Conservation (phyloP, 2,329 filamentous ascomycete genomes). For the Fusarium drepaniforme region DNA sequence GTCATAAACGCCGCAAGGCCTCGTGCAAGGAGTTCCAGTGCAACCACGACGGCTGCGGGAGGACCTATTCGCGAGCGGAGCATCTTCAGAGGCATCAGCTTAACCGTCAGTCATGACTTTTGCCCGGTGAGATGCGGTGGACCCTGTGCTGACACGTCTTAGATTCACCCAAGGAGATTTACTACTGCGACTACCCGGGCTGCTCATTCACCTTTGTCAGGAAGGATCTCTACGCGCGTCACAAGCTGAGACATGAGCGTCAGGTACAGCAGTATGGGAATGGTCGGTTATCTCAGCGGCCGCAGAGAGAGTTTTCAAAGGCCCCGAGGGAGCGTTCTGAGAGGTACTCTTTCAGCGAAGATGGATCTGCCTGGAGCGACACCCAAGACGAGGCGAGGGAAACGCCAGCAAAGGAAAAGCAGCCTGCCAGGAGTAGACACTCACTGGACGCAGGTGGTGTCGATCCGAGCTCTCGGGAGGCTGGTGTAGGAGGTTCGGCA, state of each 20-base stretch:
- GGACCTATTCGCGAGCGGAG: constrained; percentile 45
- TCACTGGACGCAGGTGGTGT: constrained; percentile 21
- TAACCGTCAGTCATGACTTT: constrained; percentile 34
- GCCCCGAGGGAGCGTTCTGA: constrained; percentile 31
- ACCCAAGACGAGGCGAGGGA: constrained; percentile 43
- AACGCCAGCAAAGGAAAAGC: constrained; percentile 31
- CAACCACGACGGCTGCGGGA: constrained; percentile 46
- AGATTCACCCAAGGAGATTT: constrained; percentile 48
- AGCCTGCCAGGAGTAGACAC: constrained; percentile 4
- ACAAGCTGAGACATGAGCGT: constrained; percentile 44
- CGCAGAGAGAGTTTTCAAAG: constrained; percentile 42
- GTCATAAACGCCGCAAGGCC: constrained; percentile 47
- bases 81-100: constrained; percentile 45
- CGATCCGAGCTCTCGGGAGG: constrained; percentile 10
- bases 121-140: neutral
- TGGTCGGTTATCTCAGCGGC: constrained; percentile 41
- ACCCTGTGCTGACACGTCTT: constrained; percentile 22
- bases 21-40: constrained; percentile 47
- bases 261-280: constrained; percentile 45
- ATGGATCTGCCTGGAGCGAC: constrained; percentile 45
- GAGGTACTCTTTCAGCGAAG: constrained; percentile 44
- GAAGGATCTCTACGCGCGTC: constrained; percentile 45
- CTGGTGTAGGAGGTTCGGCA: constrained; percentile 9
- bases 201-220: constrained; percentile 46
- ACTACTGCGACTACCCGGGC: constrained; percentile 45